These are phyloP conservation scores for Cyclaneusma minus DNA, from an alignment of 2,329 filamentous ascomycete species.

Conservation along the genomic window DNA sequence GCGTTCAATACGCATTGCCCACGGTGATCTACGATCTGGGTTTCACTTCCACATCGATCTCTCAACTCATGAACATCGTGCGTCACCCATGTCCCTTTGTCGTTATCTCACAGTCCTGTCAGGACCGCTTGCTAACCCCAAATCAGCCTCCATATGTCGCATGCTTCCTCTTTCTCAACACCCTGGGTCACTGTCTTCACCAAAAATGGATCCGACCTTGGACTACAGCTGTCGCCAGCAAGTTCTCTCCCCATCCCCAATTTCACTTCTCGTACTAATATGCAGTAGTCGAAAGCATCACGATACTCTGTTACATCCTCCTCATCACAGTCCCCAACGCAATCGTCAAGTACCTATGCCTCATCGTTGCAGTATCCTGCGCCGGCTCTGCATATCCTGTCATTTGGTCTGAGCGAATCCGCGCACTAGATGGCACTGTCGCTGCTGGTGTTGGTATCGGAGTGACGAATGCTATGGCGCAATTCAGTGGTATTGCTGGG, in stretches of 20 bases:
- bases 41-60: constrained; percentile 24
- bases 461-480: constrained; percentile 25
- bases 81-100: constrained; percentile 2
- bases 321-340: constrained; percentile 20
- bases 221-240: constrained; percentile 23
- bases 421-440: constrained; percentile 23
- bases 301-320: constrained; percentile 24
- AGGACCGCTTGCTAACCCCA: too few species aligned
- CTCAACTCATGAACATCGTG: constrained; percentile 27
- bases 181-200: constrained; percentile 20
- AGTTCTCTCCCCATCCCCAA: constrained; percentile 5
- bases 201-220: constrained; percentile 21
- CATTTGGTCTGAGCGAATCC: constrained; percentile 28
- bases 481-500: constrained; percentile 25
- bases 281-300: constrained; percentile 18
- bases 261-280: constrained; percentile 6
- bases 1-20: constrained; percentile 23
- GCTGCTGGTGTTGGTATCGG: constrained; percentile 25
- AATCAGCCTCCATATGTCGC: constrained; percentile 22
- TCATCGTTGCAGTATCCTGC: constrained; percentile 21
- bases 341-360: constrained; percentile 20
- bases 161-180: constrained; percentile 23
- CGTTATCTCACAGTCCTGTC: constrained; percentile 1
- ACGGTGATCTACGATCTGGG: constrained; percentile 27
- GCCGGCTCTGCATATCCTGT: constrained; percentile 25